Evolutionary conservation across 305 asterid genomes (phyloP), one percentile per base, ranked within the genome.

Genomic region (Solanum hybrid): DNA sequence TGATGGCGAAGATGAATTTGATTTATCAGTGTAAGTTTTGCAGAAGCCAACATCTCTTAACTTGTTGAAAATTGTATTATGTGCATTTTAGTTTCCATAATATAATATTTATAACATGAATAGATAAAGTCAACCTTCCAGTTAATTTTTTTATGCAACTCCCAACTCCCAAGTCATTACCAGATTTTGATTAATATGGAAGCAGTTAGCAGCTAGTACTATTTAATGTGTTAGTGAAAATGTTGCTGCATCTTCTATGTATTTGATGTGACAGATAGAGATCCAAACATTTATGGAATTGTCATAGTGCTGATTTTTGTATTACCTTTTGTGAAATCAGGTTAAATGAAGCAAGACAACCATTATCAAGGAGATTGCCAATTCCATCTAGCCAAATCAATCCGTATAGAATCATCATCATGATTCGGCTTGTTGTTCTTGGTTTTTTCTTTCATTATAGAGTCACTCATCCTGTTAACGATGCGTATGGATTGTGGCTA

Each of bases 401-500:
- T 75, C 94, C 92, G 5, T 92, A 92, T 70, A 81, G 93, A 45
- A 92, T 92, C 37, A 79, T 91, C 15, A 91, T 92, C 76, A 70
- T 92, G 45, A 89, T 92, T 61, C 93, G 94, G 7, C 90, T 93
- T 33, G 91, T 89, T 11, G 91, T 90, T 91, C 91, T 93, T 80
- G 93, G 91, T 4, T 86, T 93, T 45, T 93, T 92, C 89, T 91
- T 93, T 79, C 93, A 93, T 57, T 93, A 92, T 85, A 89, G 94
- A 79, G 79, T 92, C 77, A 41, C 84, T 8, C 94, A 92, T 81
- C 93, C 93, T 7, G 94, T 93, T n/a, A 34, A 83, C 4, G 90
- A 92, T 68, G 94, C 94, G 7, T 89, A 78, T 88, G 92, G 89
- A 39, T 41, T 93, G 78, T 93, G 94, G 94, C 86, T 93, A 2